A percentile compares a stretch with the other conserved stretches of the same genome.
Evolutionary conservation across 495 filamentous ascomycete species (phyloP).

Genomic region (Lasiosphaeria hispida): DNA sequence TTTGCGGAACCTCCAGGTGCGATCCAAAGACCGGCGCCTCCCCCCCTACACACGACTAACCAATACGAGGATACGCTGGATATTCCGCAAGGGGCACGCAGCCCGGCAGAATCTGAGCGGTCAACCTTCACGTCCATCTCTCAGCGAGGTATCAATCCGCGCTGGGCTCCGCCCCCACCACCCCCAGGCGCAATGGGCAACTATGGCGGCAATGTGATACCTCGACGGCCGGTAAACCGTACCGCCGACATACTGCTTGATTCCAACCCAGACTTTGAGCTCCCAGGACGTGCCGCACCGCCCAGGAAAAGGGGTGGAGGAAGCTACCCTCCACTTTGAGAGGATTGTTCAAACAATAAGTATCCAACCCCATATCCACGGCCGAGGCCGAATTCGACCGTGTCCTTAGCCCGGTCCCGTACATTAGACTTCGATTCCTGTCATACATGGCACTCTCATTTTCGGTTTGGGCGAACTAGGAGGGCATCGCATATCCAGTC

Average conservation of each 20-base stretch:
- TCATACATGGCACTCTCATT: too few species aligned
- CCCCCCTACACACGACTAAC: conserved; percentile 31
- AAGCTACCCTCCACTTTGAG: conserved; percentile 29
- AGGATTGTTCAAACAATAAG: too few species aligned
- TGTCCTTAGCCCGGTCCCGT: too few species aligned
- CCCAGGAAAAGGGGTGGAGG: conserved; percentile 22
- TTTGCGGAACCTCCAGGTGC: conserved; percentile 55
- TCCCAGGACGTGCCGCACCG: conserved; percentile 39
- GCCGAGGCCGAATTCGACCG: too few species aligned
- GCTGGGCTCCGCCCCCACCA: conserved; percentile 60
- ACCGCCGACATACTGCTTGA: conserved; percentile 59
- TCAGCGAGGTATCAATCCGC: conserved; percentile 81
- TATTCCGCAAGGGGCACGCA: conserved; percentile 62
- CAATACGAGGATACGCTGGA: conserved; percentile 60
- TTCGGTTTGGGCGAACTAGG: too few species aligned
- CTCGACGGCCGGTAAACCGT: conserved; percentile 44
- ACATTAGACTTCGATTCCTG: too few species aligned
- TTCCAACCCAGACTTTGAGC: conserved; percentile 73
- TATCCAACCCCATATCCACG: too few species aligned
- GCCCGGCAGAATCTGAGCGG: conserved; percentile 71
- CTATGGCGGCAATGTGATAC: conserved; percentile 17
- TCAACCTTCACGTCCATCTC: conserved; percentile 83
- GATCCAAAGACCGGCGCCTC: conserved; percentile 27
- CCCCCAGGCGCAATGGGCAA: conserved; percentile 33
- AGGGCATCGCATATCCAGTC: too few species aligned